Evolutionary conservation across 2,329 filamentous ascomycete genomes (phyloP).

Genomic region (Beauveria asiatica): DNA sequence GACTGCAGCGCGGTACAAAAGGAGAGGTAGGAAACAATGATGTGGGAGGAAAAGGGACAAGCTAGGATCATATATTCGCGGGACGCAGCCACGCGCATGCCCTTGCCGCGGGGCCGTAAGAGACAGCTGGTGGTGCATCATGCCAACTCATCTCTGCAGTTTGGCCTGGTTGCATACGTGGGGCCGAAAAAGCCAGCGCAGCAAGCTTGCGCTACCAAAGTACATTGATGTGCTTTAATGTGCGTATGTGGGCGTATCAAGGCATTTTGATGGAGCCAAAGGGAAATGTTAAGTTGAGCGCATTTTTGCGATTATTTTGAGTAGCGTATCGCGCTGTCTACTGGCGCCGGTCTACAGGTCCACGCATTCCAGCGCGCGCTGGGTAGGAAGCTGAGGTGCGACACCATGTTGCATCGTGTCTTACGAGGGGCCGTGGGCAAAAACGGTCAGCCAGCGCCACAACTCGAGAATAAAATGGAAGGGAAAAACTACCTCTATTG

Average conservation of each 20-base stretch:
- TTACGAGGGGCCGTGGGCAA: neutral
- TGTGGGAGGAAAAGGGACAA: neutral
- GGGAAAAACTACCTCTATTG: neutral
- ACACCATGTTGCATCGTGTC: neutral
- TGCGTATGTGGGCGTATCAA: neutral
- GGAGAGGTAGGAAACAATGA: neutral
- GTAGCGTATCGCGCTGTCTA: neutral
- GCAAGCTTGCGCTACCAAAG: slow-evolving; percentile 8
- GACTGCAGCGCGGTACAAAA: neutral
- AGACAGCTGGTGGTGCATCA: slow-evolving; percentile 12
- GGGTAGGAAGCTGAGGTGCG: neutral
- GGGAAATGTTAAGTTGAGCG: neutral
- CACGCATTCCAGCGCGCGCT: neutral
- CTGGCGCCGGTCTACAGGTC: neutral
- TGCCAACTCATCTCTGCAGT: slow-evolving; percentile 13
- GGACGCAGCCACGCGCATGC: slow-evolving; percentile 5
- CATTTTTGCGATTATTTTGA: neutral
- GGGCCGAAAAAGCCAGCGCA: slow-evolving; percentile 6
- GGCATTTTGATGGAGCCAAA: neutral
- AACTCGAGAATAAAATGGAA: neutral
- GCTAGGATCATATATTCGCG: neutral
- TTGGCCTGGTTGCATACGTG: slow-evolving; percentile 9
- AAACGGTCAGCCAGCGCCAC: neutral
- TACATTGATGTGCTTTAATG: neutral
- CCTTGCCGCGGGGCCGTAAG: neutral